Base-by-base conservation (phyloP, 164 flowering plant genomes). In the Tetrastigma voinierianum region DNA sequence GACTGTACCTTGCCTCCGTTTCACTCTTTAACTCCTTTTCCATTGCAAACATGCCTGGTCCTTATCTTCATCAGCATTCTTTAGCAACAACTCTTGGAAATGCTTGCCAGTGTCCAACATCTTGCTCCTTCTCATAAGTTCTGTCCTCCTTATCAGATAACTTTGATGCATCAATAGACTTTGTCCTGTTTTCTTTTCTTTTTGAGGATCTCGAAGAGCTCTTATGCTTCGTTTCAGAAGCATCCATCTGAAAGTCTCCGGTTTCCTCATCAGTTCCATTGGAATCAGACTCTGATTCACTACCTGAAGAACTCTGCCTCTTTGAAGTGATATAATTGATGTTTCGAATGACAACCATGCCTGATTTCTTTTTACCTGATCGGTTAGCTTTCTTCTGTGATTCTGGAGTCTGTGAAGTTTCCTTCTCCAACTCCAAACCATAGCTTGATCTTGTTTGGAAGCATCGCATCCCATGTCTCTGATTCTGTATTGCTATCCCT, bases 41-140 rank as follows among this genome's bases (percentile, higher is more conserved):
- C 77, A 62, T 75, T 19, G 82, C 74, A 80, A 88, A 82, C 86
- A 87, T 70, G 63, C 65, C 83, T 63, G 67, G 45, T 76, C 83
- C 32, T 67, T 72, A 15, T 76, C 80, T 71, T 88, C 87, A 70
- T 82, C 86, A 65, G 79, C 86, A 66, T 81, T 87, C 61, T 81
- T 80, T 62, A 93, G 74, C 57, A 96, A 75, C 62, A 90, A 67
- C 67, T 87, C 74, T 96, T n/a, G n/a, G 98, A 79, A 96, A 96
- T 67, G 97, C 98, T 67, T 87, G 84, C 99, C 99, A 96, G 70
- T 86, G 82, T 58, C 86, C 94, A 68, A 75, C 83, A 69, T 81
- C 91, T 46, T 62, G 67, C 18, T 77, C 84, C 56, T 81, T 78
- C 47, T 68, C 81, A 63, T 60, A 11, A 55, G 16, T 9, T 62